phyloP scores from a whole-genome alignment of 495 filamentous ascomycete genomes.

The Parathielavia hyrcaniae region DNA sequence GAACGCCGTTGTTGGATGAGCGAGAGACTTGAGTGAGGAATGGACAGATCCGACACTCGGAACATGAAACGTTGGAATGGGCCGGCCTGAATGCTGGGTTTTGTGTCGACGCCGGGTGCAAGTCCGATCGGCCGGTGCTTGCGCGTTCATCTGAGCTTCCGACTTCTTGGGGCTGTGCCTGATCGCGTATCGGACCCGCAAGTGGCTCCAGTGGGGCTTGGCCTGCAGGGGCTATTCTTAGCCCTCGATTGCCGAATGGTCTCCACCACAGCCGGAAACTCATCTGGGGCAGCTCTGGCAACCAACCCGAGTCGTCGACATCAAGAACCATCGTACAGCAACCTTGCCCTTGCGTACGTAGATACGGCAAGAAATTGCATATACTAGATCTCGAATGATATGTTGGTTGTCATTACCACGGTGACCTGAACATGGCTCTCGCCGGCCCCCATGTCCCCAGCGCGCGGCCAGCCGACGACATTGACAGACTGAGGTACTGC shows the following conservation, averaged over 20 bases:
- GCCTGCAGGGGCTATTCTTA: neutral
- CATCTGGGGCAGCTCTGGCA: neutral
- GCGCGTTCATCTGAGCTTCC: conserved; percentile 1
- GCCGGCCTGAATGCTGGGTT: neutral
- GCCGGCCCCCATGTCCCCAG: conserved; percentile 30
- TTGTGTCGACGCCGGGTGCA: neutral
- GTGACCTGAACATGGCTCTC: conserved; percentile 17
- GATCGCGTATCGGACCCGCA: neutral
- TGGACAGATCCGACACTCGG: neutral
- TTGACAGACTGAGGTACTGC: conserved; percentile 28
- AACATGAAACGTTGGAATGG: neutral
- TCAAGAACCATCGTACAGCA: no score
- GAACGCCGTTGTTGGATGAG: neutral
- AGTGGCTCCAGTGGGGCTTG: conserved; percentile 6
- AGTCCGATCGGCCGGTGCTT: neutral
- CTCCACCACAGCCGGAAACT: no score
- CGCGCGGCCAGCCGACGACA: conserved; percentile 32
- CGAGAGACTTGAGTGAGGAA: neutral
- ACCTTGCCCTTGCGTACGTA: neutral
- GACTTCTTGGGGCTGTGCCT: neutral
- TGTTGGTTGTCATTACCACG: neutral
- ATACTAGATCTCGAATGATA: neutral
- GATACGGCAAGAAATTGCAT: neutral
- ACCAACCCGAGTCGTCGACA: neutral
- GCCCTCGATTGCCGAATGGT: no score